A percentile compares a stretch with the other conserved stretches of the same genome.
Evolutionary conservation across 2,329 filamentous ascomycete genomes (phyloP).

Genomic region (Trichoderma polysporum): DNA sequence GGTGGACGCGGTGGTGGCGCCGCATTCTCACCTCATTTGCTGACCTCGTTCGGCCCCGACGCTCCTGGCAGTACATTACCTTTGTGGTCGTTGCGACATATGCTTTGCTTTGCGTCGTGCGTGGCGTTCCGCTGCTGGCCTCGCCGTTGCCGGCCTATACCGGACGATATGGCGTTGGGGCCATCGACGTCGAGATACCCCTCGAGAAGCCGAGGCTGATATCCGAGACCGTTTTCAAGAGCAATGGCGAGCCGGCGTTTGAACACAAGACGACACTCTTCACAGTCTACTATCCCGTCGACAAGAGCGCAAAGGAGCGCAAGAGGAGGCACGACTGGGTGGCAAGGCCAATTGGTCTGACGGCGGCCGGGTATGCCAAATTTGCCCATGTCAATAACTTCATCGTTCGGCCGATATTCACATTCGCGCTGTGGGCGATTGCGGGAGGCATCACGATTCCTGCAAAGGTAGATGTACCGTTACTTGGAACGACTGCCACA

Average conservation of each 20-base stretch:
- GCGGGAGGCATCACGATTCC: constrained; percentile 48
- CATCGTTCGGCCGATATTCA: constrained; percentile 44
- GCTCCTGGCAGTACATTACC: constrained; percentile 37
- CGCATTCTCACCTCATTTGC: constrained; percentile 5
- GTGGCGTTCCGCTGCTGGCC: constrained; percentile 44
- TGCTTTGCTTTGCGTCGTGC: constrained; percentile 41
- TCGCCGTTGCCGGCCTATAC: constrained; percentile 45
- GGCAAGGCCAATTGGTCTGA: constrained; percentile 43
- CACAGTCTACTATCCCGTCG: constrained; percentile 49
- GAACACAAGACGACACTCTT: constrained; percentile 49
- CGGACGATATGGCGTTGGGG: constrained; percentile 46
- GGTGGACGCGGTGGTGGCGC: constrained; percentile 9
- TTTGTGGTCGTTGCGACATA: constrained; percentile 35
- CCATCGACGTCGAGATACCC: constrained; percentile 48
- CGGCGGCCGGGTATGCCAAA: constrained; percentile 47
- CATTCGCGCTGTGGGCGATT: constrained; percentile 42
- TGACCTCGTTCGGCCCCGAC: constrained; percentile 32
- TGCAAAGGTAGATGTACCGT: constrained; percentile 47
- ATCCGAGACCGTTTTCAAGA: constrained; percentile 36
- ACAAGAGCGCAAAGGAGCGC: constrained; percentile 29
- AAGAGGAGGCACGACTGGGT: constrained; percentile 45
- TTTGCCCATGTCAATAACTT: constrained; percentile 46
- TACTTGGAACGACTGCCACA: constrained; percentile 31
- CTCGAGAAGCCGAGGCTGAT: constrained; percentile 35
- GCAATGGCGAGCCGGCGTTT: constrained; percentile 41